Conservation (phyloP, 129 eudicot genomes). For the Escallonia rubra region DNA sequence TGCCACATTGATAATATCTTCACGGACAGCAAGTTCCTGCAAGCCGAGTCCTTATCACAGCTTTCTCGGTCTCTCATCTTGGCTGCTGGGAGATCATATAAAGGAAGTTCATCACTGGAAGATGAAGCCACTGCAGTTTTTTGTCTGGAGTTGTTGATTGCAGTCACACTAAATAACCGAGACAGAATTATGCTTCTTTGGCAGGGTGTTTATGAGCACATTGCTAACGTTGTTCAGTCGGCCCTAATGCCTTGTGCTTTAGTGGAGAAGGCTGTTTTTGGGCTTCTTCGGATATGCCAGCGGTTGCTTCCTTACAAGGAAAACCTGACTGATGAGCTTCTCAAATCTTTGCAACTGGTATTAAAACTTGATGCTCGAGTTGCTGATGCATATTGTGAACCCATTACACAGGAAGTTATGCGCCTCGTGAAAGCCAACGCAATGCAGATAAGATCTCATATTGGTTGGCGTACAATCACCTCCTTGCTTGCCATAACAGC, state of each 20-base stretch:
- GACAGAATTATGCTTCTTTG: slow-evolving; percentile 73
- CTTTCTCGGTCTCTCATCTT: slow-evolving; percentile 53
- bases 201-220: slow-evolving; percentile 69
- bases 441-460: slow-evolving; percentile 67
- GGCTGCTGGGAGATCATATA: slow-evolving; percentile 47
- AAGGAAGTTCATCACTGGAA: slow-evolving; percentile 39
- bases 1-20: slow-evolving; percentile 67
- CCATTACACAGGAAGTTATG: slow-evolving; percentile 74
- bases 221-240: slow-evolving; percentile 59
- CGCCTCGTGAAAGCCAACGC: slow-evolving; percentile 74
- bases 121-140: slow-evolving; percentile 58
- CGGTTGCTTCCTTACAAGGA: slow-evolving; percentile 77
- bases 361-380: slow-evolving; percentile 77
- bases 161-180: slow-evolving; percentile 62
- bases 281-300: slow-evolving; percentile 71
- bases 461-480: slow-evolving; percentile 81
- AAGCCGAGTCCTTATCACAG: slow-evolving; percentile 60
- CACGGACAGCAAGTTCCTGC: slow-evolving; percentile 72
- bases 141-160: slow-evolving; percentile 66
- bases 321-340: slow-evolving; percentile 67
- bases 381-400: slow-evolving; percentile 84
- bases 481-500: slow-evolving; percentile 72
- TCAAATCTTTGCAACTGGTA: slow-evolving; percentile 57
- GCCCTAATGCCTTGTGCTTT: slow-evolving; percentile 59
- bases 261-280: slow-evolving; percentile 79